phyloP scores from a whole-genome alignment of 169 alveolate species.

The Plasmodium sp. region DNA sequence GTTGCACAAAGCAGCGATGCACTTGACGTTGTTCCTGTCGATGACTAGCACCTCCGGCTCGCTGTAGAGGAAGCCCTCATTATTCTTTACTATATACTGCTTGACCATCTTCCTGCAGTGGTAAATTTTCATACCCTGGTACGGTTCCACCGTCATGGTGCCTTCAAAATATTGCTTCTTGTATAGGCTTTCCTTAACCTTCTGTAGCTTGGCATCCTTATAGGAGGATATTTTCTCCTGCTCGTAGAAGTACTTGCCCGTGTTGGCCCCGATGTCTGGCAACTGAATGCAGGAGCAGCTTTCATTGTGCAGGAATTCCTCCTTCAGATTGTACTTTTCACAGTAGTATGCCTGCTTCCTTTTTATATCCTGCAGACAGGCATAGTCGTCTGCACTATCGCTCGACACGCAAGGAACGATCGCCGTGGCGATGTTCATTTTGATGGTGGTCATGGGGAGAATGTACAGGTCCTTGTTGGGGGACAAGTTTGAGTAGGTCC shows the following conservation, averaged over 20 bases:
- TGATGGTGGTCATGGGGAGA: conserved; percentile 97
- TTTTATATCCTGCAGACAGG: conserved; percentile 93
- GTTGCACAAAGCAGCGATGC: conserved; percentile 96
- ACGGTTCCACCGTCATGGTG: conserved; percentile 93
- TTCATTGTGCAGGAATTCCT: conserved; percentile 88
- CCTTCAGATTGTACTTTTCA: conserved; percentile 82
- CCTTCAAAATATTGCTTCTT: conserved; percentile 98
- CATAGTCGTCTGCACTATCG: conserved; percentile 99
- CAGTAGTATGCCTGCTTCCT: conserved; percentile 88
- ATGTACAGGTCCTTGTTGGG: conserved; percentile 93
- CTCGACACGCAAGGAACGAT: conserved; percentile 99
- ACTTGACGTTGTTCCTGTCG: conserved; percentile 96
- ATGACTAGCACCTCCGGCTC: conserved; percentile 98
- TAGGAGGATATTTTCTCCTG: conserved; percentile 90
- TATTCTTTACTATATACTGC: conserved; percentile 80
- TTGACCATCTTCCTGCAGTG: conserved; percentile 85
- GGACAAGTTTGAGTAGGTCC: conserved; percentile 95
- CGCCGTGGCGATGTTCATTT: conserved; percentile 98
- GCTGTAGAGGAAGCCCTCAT: conserved; percentile 90
- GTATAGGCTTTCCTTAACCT: conserved; percentile 97
- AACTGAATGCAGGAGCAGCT: conserved; percentile 93
- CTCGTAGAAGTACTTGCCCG: conserved; percentile 86
- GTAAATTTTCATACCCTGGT: conserved; percentile 90
- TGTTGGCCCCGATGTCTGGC: conserved; percentile 89
- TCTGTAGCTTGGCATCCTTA: conserved; percentile 94